phyloP scores from a whole-genome alignment of 2,329 filamentous ascomycete genomes.

The Dothistroma pini region DNA sequence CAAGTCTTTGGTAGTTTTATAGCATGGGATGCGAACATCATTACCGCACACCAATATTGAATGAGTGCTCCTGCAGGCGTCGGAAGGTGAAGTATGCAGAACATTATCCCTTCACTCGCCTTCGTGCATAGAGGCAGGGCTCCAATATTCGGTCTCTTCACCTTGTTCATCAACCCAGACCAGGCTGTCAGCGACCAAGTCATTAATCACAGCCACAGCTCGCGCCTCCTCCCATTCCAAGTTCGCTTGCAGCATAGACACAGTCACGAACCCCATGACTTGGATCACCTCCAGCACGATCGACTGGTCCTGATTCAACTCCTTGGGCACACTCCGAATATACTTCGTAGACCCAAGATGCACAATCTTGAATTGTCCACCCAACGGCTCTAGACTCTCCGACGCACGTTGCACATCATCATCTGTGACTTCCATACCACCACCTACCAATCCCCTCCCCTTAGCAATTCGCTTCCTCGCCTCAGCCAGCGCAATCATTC shows the following conservation, averaged over 20 bases:
- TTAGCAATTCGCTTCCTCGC: conserved; percentile 71
- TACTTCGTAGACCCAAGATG: conserved; percentile 80
- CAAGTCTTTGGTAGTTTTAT: no score
- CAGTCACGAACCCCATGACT: conserved; percentile 81
- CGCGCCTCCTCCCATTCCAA: conserved; percentile 79
- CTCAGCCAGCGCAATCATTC: conserved; percentile 79
- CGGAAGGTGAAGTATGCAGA: not conserved
- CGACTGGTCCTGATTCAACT: conserved; percentile 91
- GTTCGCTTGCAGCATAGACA: conserved; percentile 85
- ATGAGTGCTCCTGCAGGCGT: no score
- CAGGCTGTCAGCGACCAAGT: conserved; percentile 81
- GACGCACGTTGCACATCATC: conserved; percentile 92
- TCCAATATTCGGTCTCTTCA: conserved; percentile 92
- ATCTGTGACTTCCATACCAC: conserved; percentile 73
- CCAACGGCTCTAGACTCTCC: conserved; percentile 78
- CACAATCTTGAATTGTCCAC: conserved; percentile 81
- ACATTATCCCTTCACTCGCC: conserved; percentile 11
- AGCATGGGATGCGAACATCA: no score
- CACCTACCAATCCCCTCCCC: conserved; percentile 71
- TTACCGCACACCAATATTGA: no score
- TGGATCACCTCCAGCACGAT: conserved; percentile 89
- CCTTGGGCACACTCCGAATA: conserved; percentile 89
- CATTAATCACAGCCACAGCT: conserved; percentile 85
- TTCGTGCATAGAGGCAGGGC: conserved; percentile 64
- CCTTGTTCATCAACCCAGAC: conserved; percentile 91